Base-by-base conservation (phyloP, 176 grass and related monocot species). In the Oryza coarctata region DNA sequence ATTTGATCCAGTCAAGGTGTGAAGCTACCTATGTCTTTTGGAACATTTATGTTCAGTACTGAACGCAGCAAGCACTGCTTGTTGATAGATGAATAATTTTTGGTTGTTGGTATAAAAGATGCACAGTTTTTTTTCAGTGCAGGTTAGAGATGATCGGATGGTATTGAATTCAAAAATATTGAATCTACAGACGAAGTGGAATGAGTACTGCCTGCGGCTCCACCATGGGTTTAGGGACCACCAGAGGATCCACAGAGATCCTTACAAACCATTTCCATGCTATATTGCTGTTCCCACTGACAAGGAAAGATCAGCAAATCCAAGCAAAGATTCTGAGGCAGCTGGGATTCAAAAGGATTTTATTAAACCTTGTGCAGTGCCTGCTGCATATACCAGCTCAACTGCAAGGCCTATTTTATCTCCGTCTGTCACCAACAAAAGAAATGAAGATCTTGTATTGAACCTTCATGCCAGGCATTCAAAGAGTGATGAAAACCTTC, bases 141-240 rank as follows among this genome's bases (percentile, higher is more conserved):
- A 94, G 96, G 89, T 43, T 84, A 86, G 88, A 87, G 96, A 90
- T 84, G 89, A 88, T 88, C 88, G 88, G 71, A 77, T 85, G 80
- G 75, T 92, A 25, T 75, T 93, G 73, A 90, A 95, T 67, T 82
- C 89, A 23, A 93, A 95, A 80, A 74, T 90, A 23, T 17, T 79
- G 49, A 88, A 99, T 82, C 73, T 99, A 20, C 83, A 90, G 63
- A 95, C 93, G 80, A 95, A 95, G 33, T 93, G 96, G 90, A 93
- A 85, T 2, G 93, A 92, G 17, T 88, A 90, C 73, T 91, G 96
- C 61, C 68, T 90, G 65, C 71, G 47, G 12, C 68, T 83, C 44
- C 90, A 93, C 44, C 81, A 77, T n/a, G n/a, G n/a, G n/a, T n/a
- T n/a, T n/a, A n/a, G n/a, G 82, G 80, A 43, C 35, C 71, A 43